phyloP scores from a whole-genome alignment of 2,329 filamentous ascomycete genomes.

The Fusarium sp. region DNA sequence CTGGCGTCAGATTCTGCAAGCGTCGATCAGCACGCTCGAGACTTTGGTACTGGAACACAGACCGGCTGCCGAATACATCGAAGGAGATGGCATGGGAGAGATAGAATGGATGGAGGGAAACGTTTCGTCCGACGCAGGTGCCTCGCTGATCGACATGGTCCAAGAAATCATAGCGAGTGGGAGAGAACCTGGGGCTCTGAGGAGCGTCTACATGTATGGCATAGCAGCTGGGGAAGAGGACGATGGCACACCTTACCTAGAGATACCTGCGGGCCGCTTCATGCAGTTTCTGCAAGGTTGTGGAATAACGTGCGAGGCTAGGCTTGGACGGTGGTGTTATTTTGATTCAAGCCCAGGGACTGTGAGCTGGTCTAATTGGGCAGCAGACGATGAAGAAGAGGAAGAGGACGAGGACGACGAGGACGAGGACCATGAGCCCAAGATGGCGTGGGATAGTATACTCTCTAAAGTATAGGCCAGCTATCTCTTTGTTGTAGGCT shows the following conservation, averaged over 20 bases:
- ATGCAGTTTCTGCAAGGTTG: too few relatives aligned
- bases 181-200: too few relatives aligned
- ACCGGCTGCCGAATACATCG: not conserved
- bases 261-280: too few relatives aligned
- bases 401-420: not conserved
- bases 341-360: too few relatives aligned
- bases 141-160: not conserved
- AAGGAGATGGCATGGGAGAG: not conserved
- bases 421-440: not conserved
- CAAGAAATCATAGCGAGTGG: not conserved
- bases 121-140: not conserved
- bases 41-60: conserved; percentile 4
- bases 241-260: too few relatives aligned
- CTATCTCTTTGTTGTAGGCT: too few relatives aligned
- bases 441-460: not conserved
- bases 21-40: not conserved
- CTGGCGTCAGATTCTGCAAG: not conserved
- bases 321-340: too few relatives aligned
- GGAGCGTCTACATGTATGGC: too few relatives aligned
- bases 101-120: not conserved
- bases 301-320: too few relatives aligned
- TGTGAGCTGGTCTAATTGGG: not conserved
- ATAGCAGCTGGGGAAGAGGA: too few relatives aligned
- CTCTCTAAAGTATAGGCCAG: not conserved
- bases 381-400: not conserved